Evolutionary conservation across 2,329 filamentous ascomycete genomes (phyloP), one percentile per base, ranked within the genome.

Genomic region (Aureobasidium sp.): DNA sequence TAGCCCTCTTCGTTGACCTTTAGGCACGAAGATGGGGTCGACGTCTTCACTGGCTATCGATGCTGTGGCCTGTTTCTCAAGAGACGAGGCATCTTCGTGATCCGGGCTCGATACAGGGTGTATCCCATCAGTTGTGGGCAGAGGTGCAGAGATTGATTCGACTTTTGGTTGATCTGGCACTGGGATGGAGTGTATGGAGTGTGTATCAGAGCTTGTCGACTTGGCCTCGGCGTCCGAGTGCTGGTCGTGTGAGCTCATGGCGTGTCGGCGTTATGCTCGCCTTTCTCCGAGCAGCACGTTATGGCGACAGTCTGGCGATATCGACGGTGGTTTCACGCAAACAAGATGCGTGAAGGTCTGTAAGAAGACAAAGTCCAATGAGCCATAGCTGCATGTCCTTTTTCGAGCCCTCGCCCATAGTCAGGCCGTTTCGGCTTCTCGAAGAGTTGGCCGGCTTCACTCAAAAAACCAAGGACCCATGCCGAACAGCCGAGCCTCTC

Each of bases 1-100:
- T 1, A 96, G 77, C 0, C 92, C 92, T 68, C 91, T 81, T 53
- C 90, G 82, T 64, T 84, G 73, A 1, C 72, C 68, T 39, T 80
- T 75, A 2, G 83, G 79, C 1, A 87, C 78, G 53, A 76, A 72
- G 17, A 78, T 66, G 61, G 67, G 73, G 66, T 68, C 68, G 5
- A 44, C 15, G 20, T 52, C 59, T 29, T 61, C 12, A 15, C 59
- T 61, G 37, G n/a, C 25, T 61, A 61, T 45, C 5, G 59, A 61
- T 5, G 37, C 27, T 37, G 59, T 53, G 20, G 42, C 20, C 29
- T 59, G 37, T 59, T 48, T 59, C 29, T 59, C 42, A 0, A 36
- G 14, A n/a, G 27, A 47, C 5, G 55, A 47, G 22, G 39, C 42
- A 39, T 59, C 37, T 22, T 57, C 9, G 3, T 36, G n/a, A 7